Evolutionary conservation across 1,284 basidiomycete genomes (phyloP).

Genomic region (Fomitopsis betulina): DNA sequence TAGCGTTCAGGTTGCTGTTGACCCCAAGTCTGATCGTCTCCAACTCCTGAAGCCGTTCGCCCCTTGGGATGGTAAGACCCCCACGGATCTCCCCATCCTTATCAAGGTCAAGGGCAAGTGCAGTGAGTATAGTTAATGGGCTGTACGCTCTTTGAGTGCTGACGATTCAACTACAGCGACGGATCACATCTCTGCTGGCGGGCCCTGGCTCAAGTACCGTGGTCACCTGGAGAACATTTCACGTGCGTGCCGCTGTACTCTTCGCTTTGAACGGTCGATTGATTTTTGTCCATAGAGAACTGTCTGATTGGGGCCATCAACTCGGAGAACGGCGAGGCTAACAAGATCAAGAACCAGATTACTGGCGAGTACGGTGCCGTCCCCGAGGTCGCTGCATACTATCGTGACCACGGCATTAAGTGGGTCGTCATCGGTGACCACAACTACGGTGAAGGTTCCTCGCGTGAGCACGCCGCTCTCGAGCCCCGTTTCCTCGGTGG

Average conservation of each 20-base stretch:
- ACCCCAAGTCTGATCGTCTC: slow-evolving; percentile 89
- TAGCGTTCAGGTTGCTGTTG: slow-evolving; percentile 82
- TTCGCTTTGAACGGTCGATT: slow-evolving; percentile 1
- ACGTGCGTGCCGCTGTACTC: slow-evolving; percentile 43
- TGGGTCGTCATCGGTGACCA: slow-evolving; percentile 95
- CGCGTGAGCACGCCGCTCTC: slow-evolving; percentile 96
- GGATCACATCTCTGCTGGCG: slow-evolving; percentile 92
- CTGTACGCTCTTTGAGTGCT: not conserved
- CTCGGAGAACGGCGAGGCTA: slow-evolving; percentile 91
- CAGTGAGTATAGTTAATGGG: slow-evolving; percentile 47
- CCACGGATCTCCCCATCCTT: slow-evolving; percentile 84
- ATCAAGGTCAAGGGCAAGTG: slow-evolving; percentile 99
- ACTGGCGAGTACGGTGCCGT: slow-evolving; percentile 87
- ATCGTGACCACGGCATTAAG: slow-evolving; percentile 87
- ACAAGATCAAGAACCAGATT: slow-evolving; percentile 90
- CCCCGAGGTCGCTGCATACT: slow-evolving; percentile 80
- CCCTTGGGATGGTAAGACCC: slow-evolving; percentile 92
- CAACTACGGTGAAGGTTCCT: slow-evolving; percentile 99
- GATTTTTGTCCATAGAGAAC: slow-evolving; percentile 58
- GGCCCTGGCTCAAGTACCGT: slow-evolving; percentile 99
- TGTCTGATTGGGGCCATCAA: slow-evolving; percentile 98
- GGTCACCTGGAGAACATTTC: slow-evolving; percentile 99
- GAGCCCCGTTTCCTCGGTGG: slow-evolving; percentile 97
- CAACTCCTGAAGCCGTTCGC: slow-evolving; percentile 92
- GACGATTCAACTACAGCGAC: slow-evolving; percentile 43